phyloP scores from a whole-genome alignment of 2,329 filamentous ascomycete species.

The Trichoderma asperellum region DNA sequence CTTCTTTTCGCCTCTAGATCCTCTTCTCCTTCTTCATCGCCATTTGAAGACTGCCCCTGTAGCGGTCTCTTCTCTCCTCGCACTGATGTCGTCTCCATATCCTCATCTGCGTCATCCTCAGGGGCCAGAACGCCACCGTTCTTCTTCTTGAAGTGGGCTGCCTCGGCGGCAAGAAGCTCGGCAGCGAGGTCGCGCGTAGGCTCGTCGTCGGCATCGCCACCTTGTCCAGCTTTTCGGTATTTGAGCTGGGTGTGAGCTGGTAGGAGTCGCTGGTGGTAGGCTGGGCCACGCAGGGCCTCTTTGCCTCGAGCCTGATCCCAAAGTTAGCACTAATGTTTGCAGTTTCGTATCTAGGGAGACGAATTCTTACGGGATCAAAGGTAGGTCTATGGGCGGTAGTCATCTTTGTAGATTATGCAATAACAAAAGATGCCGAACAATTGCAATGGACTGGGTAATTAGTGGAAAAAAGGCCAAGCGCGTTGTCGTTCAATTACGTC shows the following conservation, averaged over 20 bases:
- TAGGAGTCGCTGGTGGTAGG: conserved; percentile 93
- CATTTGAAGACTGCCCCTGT: conserved; percentile 28
- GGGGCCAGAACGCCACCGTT: conserved; percentile 55
- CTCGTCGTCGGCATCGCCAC: conserved; percentile 74
- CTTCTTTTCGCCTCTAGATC: conserved; percentile 81
- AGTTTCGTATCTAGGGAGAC: background rate
- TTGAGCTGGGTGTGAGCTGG: conserved; percentile 94
- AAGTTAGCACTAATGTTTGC: conserved; percentile 4
- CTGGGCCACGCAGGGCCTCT: conserved; percentile 88
- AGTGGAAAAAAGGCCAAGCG: background rate
- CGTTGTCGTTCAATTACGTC: conserved; percentile 20
- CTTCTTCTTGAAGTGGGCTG: conserved; percentile 84
- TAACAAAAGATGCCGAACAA: background rate
- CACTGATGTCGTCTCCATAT: conserved; percentile 43
- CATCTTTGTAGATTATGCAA: conserved; percentile 47
- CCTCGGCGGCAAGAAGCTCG: conserved; percentile 87
- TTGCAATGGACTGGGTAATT: background rate
- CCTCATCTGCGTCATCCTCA: conserved; percentile 57
- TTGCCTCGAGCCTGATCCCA: conserved; percentile 78
- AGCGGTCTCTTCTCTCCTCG: conserved; percentile 61
- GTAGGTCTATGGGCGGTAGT: conserved; percentile 81
- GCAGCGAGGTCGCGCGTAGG: conserved; percentile 77
- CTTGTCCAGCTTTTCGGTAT: conserved; percentile 83
- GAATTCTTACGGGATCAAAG: conserved; percentile 80
- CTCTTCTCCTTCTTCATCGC: conserved; percentile 56